Percentiles rank a stretch among this genome's conserved stretches.
Conservation (phyloP, 1,284 basidiomycete genomes). For the Neotropicomus parvogracilis region DNA sequence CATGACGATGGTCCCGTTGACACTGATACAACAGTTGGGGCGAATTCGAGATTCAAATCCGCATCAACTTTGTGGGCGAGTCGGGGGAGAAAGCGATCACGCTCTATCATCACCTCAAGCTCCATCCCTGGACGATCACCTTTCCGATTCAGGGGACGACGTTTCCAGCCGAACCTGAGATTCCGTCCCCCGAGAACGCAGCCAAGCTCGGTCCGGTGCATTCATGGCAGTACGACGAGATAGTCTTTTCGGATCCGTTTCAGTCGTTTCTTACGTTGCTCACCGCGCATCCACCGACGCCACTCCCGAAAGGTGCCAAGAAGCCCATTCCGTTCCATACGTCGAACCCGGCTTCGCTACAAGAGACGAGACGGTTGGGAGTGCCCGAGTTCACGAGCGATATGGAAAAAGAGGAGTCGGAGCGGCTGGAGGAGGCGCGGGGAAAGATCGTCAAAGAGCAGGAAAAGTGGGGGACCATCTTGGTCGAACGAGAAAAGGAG, state of each 20-base stretch:
- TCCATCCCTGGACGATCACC: slow-evolving; percentile 84
- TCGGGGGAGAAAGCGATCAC: slow-evolving; percentile 88
- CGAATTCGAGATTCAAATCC: slow-evolving; percentile 96
- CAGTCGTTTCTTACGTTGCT: slow-evolving; percentile 85
- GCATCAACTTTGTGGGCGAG: slow-evolving; percentile 90
- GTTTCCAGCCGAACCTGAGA: slow-evolving; percentile 50
- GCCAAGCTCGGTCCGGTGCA: slow-evolving; percentile 77
- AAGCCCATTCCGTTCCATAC: slow-evolving; percentile 69
- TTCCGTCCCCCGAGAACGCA: slow-evolving; percentile 60
- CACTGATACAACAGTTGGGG: slow-evolving; percentile 83
- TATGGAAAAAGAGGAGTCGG: slow-evolving; percentile 86
- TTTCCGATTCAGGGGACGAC: slow-evolving; percentile 21
- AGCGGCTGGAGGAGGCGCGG: slow-evolving; percentile 75
- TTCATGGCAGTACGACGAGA: slow-evolving; percentile 99
- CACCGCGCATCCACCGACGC: slow-evolving; percentile 79
- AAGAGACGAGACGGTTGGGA: slow-evolving; percentile 58
- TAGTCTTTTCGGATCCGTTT: slow-evolving; percentile 94
- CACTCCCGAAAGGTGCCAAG: slow-evolving; percentile 63
- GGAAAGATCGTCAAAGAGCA: slow-evolving; percentile 65
- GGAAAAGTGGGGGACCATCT: slow-evolving; percentile 51
- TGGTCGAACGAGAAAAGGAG: slow-evolving; percentile 76
- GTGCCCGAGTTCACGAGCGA: slow-evolving; percentile 75
- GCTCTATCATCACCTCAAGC: slow-evolving; percentile 90
- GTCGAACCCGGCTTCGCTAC: slow-evolving; percentile 58
- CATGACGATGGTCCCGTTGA: not conserved